phyloP scores from a whole-genome alignment of 202 grass and related monocot genomes.

The Hordeum pubiflorum region DNA sequence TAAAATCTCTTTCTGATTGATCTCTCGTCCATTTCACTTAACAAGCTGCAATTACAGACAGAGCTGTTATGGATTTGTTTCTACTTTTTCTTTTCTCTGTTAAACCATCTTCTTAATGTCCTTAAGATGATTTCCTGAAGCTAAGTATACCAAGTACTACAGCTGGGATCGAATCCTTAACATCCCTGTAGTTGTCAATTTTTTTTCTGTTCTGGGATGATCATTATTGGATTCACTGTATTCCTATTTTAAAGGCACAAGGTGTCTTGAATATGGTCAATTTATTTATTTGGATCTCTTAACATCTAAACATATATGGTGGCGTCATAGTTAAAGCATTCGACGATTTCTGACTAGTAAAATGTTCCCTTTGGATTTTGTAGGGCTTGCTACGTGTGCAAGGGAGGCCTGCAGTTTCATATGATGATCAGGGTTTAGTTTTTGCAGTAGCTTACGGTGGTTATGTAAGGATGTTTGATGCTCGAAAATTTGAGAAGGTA shows the following conservation, averaged over 20 bases:
- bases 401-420: constrained; percentile 91
- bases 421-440: constrained; percentile 87
- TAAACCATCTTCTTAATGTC: not conserved
- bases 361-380: constrained; percentile 18
- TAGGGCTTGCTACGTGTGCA: constrained; percentile 82
- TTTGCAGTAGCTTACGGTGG: constrained; percentile 85
- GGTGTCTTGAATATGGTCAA: not conserved
- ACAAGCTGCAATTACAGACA: not conserved
- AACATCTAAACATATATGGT: not conserved
- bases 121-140: not conserved
- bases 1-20: not conserved
- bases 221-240: not conserved
- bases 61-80: not conserved
- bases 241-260: not conserved
- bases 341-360: constrained; percentile 1
- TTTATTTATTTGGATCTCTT: not conserved
- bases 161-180: not conserved
- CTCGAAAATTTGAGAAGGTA: constrained; percentile 87
- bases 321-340: not conserved
- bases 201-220: constrained; percentile 1
- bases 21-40: not conserved
- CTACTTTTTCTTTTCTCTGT: not conserved
- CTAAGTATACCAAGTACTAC: not conserved
- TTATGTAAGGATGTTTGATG: constrained; percentile 77
- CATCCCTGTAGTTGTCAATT: not conserved